These are phyloP conservation scores for Craspedostauros australis DNA, from an alignment of 108 stramenopile genomes.

Conservation along the genomic window DNA sequence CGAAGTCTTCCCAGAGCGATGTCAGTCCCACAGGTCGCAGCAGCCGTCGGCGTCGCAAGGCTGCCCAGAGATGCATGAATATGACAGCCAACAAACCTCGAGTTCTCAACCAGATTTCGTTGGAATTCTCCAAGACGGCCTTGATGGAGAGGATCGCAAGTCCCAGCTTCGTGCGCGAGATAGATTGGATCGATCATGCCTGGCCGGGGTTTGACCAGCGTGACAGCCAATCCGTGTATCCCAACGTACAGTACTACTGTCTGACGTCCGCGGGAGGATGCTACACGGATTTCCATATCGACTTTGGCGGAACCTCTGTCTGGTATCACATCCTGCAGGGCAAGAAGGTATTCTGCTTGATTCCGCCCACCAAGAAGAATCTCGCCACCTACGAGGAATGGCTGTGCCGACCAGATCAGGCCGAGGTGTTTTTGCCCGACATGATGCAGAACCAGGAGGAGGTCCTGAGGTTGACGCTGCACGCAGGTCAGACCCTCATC, in stretches of 20 bases:
- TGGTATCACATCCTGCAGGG: constrained; percentile 90
- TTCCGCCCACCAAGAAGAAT: constrained; percentile 70
- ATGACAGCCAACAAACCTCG: constrained; percentile 4
- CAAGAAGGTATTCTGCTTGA: constrained; percentile 73
- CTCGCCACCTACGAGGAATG: constrained; percentile 72
- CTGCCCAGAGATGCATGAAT: background rate
- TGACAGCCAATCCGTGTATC: constrained; percentile 19
- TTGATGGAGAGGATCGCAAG: constrained; percentile 34
- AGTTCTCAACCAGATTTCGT: constrained; percentile 65
- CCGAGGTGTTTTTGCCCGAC: constrained; percentile 48
- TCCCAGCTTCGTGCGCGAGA: constrained; percentile 66
- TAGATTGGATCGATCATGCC: constrained; percentile 74
- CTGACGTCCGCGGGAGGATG: constrained; percentile 73
- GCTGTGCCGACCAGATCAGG: constrained; percentile 60
- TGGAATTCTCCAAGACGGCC: constrained; percentile 55
- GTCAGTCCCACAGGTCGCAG: constrained; percentile 15
- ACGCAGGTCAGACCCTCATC: constrained; percentile 67
- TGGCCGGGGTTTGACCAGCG: constrained; percentile 53
- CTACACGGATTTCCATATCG: constrained; percentile 93
- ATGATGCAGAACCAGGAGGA: constrained; percentile 16
- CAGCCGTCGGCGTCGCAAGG: constrained; percentile 2
- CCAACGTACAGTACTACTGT: constrained; percentile 81
- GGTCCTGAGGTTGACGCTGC: constrained; percentile 42
- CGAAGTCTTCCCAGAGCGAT: background rate
- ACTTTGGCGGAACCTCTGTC: constrained; percentile 92